These are phyloP conservation scores for Fusarium nelsonii DNA, from an alignment of 2,329 filamentous ascomycete genomes.

Conservation along the genomic window DNA sequence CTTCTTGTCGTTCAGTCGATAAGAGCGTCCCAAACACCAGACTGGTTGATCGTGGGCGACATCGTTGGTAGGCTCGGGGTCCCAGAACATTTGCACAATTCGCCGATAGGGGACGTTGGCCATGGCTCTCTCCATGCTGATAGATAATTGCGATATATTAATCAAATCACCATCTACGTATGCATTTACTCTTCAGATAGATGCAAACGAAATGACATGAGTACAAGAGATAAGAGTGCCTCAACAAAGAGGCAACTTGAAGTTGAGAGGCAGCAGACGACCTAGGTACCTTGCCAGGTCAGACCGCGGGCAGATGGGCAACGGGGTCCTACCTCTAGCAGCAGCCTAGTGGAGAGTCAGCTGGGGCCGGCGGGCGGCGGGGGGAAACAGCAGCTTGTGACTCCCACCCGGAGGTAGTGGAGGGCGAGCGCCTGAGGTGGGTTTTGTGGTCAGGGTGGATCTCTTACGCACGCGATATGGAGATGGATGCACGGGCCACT, in stretches of 20 bases:
- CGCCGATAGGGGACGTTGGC: conserved; percentile 77
- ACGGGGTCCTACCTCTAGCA: conserved; percentile 19
- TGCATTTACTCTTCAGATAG: neutral
- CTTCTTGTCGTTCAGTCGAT: conserved; percentile 56
- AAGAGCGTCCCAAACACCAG: conserved; percentile 80
- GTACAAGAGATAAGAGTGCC: neutral
- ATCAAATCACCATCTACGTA: conserved; percentile 34
- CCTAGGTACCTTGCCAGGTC: neutral
- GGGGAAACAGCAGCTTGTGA: conserved; percentile 35
- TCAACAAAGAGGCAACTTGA: conserved; percentile 22
- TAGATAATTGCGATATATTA: conserved; percentile 10
- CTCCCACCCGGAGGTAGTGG: conserved; percentile 19
- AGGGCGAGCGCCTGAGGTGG: conserved; percentile 15
- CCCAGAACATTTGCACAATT: conserved; percentile 92
- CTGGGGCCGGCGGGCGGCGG: conserved; percentile 38
- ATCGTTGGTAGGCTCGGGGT: conserved; percentile 88
- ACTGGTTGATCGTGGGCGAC: conserved; percentile 74
- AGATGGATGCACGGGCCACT: conserved; percentile 31
- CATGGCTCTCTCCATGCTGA: conserved; percentile 54
- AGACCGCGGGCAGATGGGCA: conserved; percentile 14
- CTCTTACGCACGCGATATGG: conserved; percentile 24
- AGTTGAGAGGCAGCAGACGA: conserved; percentile 28
- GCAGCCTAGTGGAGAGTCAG: conserved; percentile 33
- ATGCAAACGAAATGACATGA: neutral
- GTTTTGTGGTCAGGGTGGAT: conserved; percentile 21